Conservation (phyloP, 306 rosid species). For the Trifolium dubium region DNA sequence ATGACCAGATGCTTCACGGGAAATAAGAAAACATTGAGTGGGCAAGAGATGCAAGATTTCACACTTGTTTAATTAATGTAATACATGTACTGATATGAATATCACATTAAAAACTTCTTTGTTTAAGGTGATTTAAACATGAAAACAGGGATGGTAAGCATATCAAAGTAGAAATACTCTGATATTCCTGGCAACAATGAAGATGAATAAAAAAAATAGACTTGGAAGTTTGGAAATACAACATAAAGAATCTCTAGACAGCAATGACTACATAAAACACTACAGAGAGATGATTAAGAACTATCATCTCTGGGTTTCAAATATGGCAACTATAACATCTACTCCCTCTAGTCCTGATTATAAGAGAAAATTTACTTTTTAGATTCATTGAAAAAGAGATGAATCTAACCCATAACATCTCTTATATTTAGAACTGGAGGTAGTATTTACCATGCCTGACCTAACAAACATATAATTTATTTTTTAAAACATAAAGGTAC, state of each 20-base stretch:
- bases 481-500: background rate
- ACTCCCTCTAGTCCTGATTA: too few relatives aligned
- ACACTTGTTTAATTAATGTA: too few relatives aligned
- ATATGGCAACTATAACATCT: background rate
- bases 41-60: constrained; percentile 9
- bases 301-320: background rate
- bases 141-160: background rate
- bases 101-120: constrained; percentile 15
- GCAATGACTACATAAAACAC: background rate
- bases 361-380: too few relatives aligned
- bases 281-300: background rate
- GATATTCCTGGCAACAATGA: background rate
- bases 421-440: too few relatives aligned
- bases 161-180: background rate
- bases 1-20: background rate
- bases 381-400: too few relatives aligned
- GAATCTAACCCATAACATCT: too few relatives aligned
- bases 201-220: background rate
- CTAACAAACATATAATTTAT: background rate
- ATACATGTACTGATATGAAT: background rate
- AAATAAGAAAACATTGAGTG: constrained; percentile 1
- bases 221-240: background rate
- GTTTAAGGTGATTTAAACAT: background rate
- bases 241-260: constrained; percentile 8
- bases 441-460: background rate